phyloP scores from a whole-genome alignment of 202 grass and related monocot species.

The Bolboschoenoplectus hybrid region DNA sequence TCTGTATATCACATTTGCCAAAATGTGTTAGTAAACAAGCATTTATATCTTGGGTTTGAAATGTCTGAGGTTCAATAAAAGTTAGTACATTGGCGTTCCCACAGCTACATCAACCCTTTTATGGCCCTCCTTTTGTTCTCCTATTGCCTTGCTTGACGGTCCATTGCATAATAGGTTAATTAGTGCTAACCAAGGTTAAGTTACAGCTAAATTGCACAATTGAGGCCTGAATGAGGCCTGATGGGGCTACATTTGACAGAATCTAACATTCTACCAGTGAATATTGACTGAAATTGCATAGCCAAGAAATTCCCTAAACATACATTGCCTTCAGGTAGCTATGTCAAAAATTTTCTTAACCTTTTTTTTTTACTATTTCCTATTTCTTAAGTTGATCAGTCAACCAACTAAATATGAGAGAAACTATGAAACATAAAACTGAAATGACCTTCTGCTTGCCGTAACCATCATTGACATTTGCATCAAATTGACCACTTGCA shows the following conservation, averaged over 20 bases:
- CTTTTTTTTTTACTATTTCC: background rate
- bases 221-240: background rate
- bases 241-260: background rate
- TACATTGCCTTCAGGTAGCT: conserved; percentile 3
- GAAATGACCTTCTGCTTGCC: conserved; percentile 70
- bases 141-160: conserved; percentile 1
- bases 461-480: conserved; percentile 52
- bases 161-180: conserved; percentile 19
- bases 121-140: background rate
- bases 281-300: background rate
- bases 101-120: background rate
- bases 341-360: background rate
- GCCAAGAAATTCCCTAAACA: background rate
- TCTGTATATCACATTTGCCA: conserved; percentile 44
- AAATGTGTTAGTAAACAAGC: background rate
- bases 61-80: background rate
- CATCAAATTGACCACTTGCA: conserved; percentile 57
- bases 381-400: background rate
- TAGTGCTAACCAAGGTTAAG: background rate
- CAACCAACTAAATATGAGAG: background rate
- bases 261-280: background rate
- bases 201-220: background rate
- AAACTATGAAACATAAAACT: conserved; percentile 27
- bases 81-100: background rate
- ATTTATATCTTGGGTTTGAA: conserved; percentile 2